Evolutionary conservation across 2,329 filamentous ascomycete species (phyloP), one percentile per base, ranked within the genome.

Genomic region (Trichoderma sp.): DNA sequence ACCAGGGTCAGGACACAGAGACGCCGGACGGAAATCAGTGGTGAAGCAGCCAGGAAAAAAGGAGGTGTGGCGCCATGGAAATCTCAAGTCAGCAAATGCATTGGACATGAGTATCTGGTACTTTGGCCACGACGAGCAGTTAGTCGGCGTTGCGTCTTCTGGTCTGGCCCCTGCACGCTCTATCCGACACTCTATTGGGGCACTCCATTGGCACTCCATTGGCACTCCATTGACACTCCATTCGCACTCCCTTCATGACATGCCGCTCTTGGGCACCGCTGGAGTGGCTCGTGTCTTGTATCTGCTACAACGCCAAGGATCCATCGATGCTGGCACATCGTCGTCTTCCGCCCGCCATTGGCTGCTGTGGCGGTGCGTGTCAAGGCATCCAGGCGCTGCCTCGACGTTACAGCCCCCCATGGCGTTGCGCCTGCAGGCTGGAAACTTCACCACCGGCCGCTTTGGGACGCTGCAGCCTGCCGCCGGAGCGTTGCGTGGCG

Each of bases 301-400:
- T 68, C 67, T 66, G 67, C 56, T 66, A 68, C 67, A 68, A 64
- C 59, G 59, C 66, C 59, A 68, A 68, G 42, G 52, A 63, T 54
- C 59, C 58, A 39, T 25, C 12, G 45, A 4, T 19, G n/a, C 42
- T 48, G 42, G 42, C 42, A 48, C 22, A 48, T 48, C 42, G 29
- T 19, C 52, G 52, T 54, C 52, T 54, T 34, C 27, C n/a, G 52
- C 48, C 68, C 27, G 29, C 52, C 61, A 70, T 70, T 70, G 68
- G 68, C 63, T 52, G 65, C 59, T 52, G 68, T 68, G 68, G 54
- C 66, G 53, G 61, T 60, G 58, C 66, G 53, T 50, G 59, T 56
- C 68, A 56, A 69, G 68, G 65, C 68, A 68, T 57, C 65, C 58
- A 68, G 45, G 58, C 67, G 67, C 29, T 58, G 67, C 67, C 67